A percentile compares a stretch with the other conserved stretches of the same genome.
phyloP scores from a whole-genome alignment of 176 grass and related monocot genomes.

The Phoenix roebelenii region DNA sequence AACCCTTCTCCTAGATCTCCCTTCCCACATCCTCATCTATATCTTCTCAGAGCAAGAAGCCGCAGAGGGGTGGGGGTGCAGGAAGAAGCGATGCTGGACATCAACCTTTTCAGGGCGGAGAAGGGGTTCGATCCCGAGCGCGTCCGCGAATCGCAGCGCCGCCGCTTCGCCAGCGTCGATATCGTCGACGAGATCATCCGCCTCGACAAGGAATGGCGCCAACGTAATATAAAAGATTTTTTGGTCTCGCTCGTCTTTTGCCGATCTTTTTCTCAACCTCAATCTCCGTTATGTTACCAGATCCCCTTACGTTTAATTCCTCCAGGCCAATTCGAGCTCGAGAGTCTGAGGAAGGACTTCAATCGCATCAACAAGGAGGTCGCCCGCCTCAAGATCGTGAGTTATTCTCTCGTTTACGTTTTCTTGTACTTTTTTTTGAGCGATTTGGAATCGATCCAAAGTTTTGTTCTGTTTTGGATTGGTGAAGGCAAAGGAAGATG shows the following conservation, averaged over 20 bases:
- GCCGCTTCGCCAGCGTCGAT: constrained; percentile 1
- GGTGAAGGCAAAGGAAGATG: constrained; percentile 46
- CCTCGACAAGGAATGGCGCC: constrained; percentile 8
- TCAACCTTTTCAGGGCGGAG: constrained; percentile 3
- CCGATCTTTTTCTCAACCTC: neutral
- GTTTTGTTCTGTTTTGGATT: too few relatives aligned
- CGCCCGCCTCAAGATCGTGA: constrained; percentile 2
- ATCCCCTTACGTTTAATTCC: neutral
- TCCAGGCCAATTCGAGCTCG: constrained; percentile 11
- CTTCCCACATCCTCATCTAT: too few relatives aligned
- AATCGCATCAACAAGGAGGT: constrained; percentile 5
- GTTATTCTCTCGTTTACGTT: too few relatives aligned
- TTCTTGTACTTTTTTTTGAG: too few relatives aligned
- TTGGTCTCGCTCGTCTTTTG: too few relatives aligned
- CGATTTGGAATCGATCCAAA: too few relatives aligned
- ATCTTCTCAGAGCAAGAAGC: too few relatives aligned
- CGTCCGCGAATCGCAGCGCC: constrained; percentile 4
- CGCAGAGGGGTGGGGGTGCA: too few relatives aligned
- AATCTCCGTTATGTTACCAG: neutral
- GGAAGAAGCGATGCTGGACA: constrained; percentile 3
- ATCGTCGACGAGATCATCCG: constrained; percentile 10
- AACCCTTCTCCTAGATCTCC: too few relatives aligned
- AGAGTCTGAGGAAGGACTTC: neutral
- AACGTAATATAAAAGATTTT: neutral
- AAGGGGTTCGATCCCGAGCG: constrained; percentile 6